Conservation (phyloP, 306 rosid species). For the Alnus rubra region DNA sequence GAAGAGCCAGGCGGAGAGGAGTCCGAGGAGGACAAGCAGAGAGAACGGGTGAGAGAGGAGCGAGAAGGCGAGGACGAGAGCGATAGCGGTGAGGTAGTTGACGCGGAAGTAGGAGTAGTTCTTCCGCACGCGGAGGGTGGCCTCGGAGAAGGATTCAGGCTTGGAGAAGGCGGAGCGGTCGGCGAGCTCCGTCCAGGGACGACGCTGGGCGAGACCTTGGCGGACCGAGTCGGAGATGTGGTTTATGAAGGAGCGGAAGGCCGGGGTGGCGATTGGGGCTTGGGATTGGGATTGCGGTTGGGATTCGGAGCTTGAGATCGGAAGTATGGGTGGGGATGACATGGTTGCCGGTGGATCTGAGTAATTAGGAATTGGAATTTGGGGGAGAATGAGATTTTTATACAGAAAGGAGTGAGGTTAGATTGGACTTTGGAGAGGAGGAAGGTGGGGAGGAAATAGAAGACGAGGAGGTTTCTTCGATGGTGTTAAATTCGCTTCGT, state of each 20-base stretch:
- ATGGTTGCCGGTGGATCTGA: constrained; percentile 24
- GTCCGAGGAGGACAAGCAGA: constrained; percentile 55
- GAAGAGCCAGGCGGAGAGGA: constrained; percentile 82
- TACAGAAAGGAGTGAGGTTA: not conserved
- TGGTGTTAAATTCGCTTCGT: not conserved
- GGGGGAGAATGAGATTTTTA: not conserved
- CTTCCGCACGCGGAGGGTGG: constrained; percentile 79
- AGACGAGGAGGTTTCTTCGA: not conserved
- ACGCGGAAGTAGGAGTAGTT: constrained; percentile 85
- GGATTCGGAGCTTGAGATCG: constrained; percentile 45
- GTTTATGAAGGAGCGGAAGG: constrained; percentile 62
- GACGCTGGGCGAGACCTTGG: constrained; percentile 75
- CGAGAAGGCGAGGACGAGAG: constrained; percentile 56
- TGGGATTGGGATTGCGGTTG: constrained; percentile 34
- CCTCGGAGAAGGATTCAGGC: constrained; percentile 78
- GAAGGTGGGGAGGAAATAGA: not conserved
- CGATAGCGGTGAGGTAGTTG: constrained; percentile 62
- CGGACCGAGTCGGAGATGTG: constrained; percentile 57
- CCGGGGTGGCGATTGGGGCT: constrained; percentile 52
- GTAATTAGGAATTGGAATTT: not conserved
- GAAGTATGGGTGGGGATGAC: constrained; percentile 62
- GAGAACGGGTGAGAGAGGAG: constrained; percentile 78
- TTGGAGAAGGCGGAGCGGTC: constrained; percentile 75
- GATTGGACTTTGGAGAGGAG: not conserved
- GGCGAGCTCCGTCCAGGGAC: constrained; percentile 79